Evolutionary conservation across 495 filamentous ascomycete species (phyloP), one percentile per base, ranked within the genome.

Genomic region (Tuber magnatum): DNA sequence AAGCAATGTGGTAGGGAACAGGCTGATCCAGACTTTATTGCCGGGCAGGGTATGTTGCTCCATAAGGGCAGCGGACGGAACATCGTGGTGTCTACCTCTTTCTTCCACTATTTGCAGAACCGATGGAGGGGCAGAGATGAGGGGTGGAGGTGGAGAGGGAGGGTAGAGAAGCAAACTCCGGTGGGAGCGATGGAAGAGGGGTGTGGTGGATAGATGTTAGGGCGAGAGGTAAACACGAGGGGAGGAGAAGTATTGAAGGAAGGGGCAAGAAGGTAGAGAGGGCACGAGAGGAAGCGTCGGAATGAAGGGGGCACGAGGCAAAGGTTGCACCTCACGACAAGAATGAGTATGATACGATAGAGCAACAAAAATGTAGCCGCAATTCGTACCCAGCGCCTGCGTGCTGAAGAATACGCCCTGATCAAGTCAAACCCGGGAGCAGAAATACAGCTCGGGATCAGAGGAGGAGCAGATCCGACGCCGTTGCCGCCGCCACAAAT

Each of bases 1-100:
- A 91, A 85, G 83, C 90, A 92, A 71, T 84, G 86, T n/a, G 87
- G 80, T 12, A 91, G 83, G 32, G 81, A 76, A 81, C 90, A 92
- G 70, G 81, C 70, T 71, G 76, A 76, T 68, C 77, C 74, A 65
- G 73, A 70, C 24, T 78, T 73, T 24, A 79, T 73, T 42, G 73
- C 76, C 3, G 77, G 77, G 41, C 77, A 79, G 43, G 76, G 73
- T 38, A 79, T 69, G n/a, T 68, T 40, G 28, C 75, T 70, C 77
- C 77, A 79, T 24, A 79, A 77, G 22, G 76, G 28, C 43, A 79
- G 70, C 5, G 77, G 77, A 39, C 77, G 77, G 72, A 79, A 79
- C 77, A 79, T 79, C 18, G 56, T 35, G 28, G 28, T 20, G 16
- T 65, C 28, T 14, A 14, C n/a, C n/a, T 14, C 51, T 61, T 4